A percentile compares a stretch with the other conserved stretches of the same genome.
phyloP scores from a whole-genome alignment of 2,329 filamentous ascomycete genomes.

The Daldinia eschscholtzii region DNA sequence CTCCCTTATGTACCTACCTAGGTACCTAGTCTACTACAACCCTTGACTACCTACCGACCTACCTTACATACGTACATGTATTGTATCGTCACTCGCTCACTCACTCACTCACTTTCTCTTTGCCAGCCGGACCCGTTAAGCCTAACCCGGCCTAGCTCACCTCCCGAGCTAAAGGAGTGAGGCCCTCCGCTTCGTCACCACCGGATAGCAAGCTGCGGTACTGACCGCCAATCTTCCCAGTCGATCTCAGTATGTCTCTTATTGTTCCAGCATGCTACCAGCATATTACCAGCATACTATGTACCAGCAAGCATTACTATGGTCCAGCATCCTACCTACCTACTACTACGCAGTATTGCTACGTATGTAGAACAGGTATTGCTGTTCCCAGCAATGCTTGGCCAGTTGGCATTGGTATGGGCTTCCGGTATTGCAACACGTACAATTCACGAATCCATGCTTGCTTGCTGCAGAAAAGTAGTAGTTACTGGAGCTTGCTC shows the following conservation, averaged over 20 bases:
- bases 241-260: conserved; percentile 40
- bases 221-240: conserved; percentile 43
- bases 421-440: conserved; percentile 38
- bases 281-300: conserved; percentile 3
- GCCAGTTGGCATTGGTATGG: conserved; percentile 41
- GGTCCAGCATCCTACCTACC: conserved; percentile 11
- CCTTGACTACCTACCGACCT: background rate
- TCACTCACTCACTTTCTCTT: conserved; percentile 17
- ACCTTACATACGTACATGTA: too few relatives aligned
- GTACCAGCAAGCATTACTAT: background rate
- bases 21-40: background rate
- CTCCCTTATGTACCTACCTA: too few relatives aligned
- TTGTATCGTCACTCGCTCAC: conserved; percentile 27
- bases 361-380: conserved; percentile 28
- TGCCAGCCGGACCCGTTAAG: conserved; percentile 32
- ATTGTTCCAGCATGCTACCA: conserved; percentile 1
- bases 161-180: conserved; percentile 38
- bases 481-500: conserved; percentile 20
- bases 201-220: conserved; percentile 33
- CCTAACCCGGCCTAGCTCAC: conserved; percentile 31
- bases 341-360: conserved; percentile 17
- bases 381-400: conserved; percentile 38
- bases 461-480: conserved; percentile 15
- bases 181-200: conserved; percentile 42
- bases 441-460: conserved; percentile 22